Evolutionary conservation across 2,329 filamentous ascomycete species (phyloP).

Genomic region (Balansia obtecta): DNA sequence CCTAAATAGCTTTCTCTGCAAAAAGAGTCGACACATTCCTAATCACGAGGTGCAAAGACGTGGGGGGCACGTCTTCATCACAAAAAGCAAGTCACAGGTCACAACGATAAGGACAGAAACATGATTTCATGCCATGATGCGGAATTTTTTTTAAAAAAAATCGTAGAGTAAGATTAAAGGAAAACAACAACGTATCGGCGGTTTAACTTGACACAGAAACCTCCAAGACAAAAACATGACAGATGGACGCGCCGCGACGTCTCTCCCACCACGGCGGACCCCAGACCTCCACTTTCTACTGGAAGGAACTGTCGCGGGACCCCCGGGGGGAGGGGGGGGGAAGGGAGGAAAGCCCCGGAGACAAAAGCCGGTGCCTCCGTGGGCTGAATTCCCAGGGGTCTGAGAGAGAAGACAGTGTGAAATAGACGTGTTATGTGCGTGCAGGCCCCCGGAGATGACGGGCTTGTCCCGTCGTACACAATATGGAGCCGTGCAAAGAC

Average conservation of each 20-base stretch:
- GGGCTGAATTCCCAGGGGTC: conserved; percentile 19
- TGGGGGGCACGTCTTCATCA: no score
- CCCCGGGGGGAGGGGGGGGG: no score
- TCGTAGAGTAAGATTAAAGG: conserved; percentile 13
- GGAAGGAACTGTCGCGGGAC: conserved; percentile 34
- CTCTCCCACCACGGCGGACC: conserved; percentile 45
- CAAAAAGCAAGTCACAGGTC: no score
- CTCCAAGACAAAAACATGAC: conserved; percentile 2
- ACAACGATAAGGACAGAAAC: no score
- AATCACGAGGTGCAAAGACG: no score
- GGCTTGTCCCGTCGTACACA: conserved; percentile 13
- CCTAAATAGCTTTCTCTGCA: no score
- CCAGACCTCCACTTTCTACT: conserved; percentile 19
- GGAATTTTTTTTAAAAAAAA: conserved; percentile 13
- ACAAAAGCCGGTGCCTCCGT: not conserved
- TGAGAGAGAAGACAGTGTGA: conserved; percentile 61
- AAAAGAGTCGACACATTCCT: no score
- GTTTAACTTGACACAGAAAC: not conserved
- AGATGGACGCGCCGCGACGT: conserved; percentile 37
- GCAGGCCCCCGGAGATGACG: not conserved
- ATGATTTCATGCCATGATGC: conserved; percentile 13
- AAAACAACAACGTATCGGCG: conserved; percentile 5
- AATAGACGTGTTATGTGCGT: not conserved
- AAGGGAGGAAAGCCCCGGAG: not conserved
- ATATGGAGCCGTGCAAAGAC: not conserved